Percentiles rank a stretch among this genome's conserved stretches.
These are phyloP conservation scores for Cyclostephanos tholiformis DNA, from an alignment of 108 stramenopile genomes.

Conservation along the genomic window DNA sequence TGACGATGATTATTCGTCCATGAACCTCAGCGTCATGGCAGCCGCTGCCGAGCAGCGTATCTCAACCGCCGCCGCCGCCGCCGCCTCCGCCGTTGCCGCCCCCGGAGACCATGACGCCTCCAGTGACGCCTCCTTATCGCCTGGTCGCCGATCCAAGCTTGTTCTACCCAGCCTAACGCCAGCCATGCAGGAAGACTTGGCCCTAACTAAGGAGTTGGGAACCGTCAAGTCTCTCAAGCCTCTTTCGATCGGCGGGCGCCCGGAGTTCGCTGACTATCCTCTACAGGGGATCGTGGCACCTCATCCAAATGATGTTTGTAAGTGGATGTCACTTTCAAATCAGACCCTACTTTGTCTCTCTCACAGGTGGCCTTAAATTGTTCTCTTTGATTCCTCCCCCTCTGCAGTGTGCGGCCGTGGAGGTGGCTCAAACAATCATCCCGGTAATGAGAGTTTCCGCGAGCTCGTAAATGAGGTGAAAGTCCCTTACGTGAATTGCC, in stretches of 20 bases:
- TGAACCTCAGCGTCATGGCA: conserved; percentile 30
- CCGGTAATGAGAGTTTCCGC: conserved; percentile 71
- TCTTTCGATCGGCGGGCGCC: conserved; percentile 21
- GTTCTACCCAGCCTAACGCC: conserved; percentile 24
- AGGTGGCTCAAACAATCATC: conserved; percentile 66
- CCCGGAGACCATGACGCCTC: conserved; percentile 3
- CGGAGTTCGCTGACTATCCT: conserved; percentile 26
- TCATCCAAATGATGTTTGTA: conserved; percentile 42
- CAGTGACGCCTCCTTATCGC: conserved; percentile 1
- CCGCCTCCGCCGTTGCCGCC: conserved; percentile 2
- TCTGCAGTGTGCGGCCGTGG: conserved; percentile 71
- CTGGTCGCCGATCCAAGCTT: conserved; percentile 12
- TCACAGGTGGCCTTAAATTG: not conserved
- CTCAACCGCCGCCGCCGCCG: conserved; percentile 6
- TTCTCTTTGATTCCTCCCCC: conserved; percentile 1
- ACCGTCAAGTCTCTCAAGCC: conserved; percentile 10
- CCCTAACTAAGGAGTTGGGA: conserved; percentile 5
- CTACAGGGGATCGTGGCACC: conserved; percentile 22
- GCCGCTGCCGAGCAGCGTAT: conserved; percentile 19
- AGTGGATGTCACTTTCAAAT: conserved; percentile 11
- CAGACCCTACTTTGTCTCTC: not conserved
- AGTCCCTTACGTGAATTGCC: conserved; percentile 60
- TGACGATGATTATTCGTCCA: not conserved
- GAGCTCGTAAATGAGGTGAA: conserved; percentile 61
- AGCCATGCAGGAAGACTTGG: conserved; percentile 23